phyloP scores from a whole-genome alignment of 345 rosid genomes.

The Excoecaria cochinchinensis region DNA sequence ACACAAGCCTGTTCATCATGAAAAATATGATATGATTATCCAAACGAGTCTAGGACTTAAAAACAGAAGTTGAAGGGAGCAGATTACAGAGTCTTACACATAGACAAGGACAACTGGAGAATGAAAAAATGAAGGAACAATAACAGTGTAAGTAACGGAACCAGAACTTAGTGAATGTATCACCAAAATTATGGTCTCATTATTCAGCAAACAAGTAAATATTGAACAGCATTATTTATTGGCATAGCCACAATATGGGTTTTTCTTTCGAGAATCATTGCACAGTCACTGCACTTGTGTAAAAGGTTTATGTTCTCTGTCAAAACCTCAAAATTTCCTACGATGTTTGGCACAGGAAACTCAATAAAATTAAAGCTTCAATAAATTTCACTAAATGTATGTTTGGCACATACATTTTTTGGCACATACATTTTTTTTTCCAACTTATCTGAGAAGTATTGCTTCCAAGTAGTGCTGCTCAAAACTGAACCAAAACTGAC shows the following conservation, averaged over 20 bases:
- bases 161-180: not conserved
- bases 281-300: not conserved
- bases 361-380: not conserved
- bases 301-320: not conserved
- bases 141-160: not conserved
- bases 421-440: not conserved
- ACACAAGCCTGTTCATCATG: slow-evolving; percentile 64
- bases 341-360: not conserved
- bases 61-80: not conserved
- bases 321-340: not conserved
- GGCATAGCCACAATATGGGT: not conserved
- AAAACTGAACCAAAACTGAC: no score
- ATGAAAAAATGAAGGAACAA: not conserved
- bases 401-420: no score
- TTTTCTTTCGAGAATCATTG: not conserved
- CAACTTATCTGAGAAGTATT: not conserved
- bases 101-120: not conserved
- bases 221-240: not conserved
- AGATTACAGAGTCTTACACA: not conserved
- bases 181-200: not conserved
- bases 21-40: slow-evolving; percentile 4
- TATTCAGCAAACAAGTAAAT: not conserved
- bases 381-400: no score
- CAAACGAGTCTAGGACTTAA: slow-evolving; percentile 9
- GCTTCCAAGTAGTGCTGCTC: not conserved